Percentiles rank a stretch among this genome's conserved stretches.
phyloP scores from a whole-genome alignment of 345 rosid species.

The Dipteronia sinensis region DNA sequence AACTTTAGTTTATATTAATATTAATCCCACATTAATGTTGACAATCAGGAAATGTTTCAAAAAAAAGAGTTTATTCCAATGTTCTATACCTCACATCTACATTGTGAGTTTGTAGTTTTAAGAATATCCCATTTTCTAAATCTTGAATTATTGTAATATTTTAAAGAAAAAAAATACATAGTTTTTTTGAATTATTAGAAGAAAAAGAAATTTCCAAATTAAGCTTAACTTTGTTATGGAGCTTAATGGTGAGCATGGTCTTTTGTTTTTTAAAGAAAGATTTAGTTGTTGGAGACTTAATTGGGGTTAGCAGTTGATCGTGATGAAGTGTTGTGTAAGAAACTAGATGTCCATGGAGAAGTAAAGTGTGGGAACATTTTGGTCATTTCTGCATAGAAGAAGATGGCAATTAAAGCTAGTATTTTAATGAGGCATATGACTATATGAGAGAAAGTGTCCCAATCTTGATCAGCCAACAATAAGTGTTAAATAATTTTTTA shows the following conservation, averaged over 20 bases:
- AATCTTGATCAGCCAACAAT: constrained; percentile 29
- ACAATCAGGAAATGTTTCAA: too few species aligned
- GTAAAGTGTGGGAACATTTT: background rate
- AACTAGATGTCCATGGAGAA: background rate
- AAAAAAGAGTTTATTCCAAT: accelerated
- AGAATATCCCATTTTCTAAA: too few species aligned
- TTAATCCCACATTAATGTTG: background rate
- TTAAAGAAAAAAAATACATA: too few species aligned
- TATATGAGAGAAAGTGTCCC: constrained; percentile 17
- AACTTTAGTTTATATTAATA: background rate
- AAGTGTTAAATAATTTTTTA: constrained; percentile 9
- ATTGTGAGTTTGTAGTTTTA: too few species aligned
- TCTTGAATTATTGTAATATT: too few species aligned
- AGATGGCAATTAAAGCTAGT: background rate
- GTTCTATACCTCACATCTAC: accelerated
- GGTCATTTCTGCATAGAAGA: background rate
- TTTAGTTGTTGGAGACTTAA: constrained; percentile 1
- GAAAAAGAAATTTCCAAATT: too few species aligned
- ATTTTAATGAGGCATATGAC: background rate
- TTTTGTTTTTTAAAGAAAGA: background rate
- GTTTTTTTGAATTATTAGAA: too few species aligned
- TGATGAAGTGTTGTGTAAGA: background rate
- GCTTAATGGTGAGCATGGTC: background rate
- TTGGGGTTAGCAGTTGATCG: background rate
- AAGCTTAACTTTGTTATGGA: background rate